These are phyloP conservation scores for Angomonas deanei DNA, from an alignment of 208 protist species.

Conservation along the genomic window DNA sequence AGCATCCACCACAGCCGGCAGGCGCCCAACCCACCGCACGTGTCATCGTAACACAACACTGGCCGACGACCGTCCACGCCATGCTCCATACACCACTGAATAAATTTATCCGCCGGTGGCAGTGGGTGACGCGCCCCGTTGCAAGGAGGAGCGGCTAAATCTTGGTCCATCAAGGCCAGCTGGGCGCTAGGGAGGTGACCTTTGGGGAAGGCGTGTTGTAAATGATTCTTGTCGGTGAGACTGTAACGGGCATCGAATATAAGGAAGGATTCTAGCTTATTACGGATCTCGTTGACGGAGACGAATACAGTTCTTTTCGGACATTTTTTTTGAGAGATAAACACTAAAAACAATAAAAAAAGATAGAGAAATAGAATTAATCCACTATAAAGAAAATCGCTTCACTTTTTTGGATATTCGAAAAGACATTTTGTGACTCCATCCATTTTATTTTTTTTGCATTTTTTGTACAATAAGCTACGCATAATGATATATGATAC, in stretches of 20 bases:
- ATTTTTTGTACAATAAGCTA: too few species aligned
- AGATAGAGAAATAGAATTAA: slow-evolving; percentile 4
- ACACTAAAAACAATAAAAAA: slow-evolving; percentile 1
- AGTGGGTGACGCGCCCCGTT: slow-evolving; percentile 49
- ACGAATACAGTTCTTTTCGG: slow-evolving; percentile 56
- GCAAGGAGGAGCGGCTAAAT: slow-evolving; percentile 23
- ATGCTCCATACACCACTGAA: slow-evolving; percentile 50
- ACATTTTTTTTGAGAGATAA: slow-evolving; percentile 8
- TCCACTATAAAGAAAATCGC: too few species aligned
- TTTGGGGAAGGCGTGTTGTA: slow-evolving; percentile 38
- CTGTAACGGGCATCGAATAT: slow-evolving; percentile 65
- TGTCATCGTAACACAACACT: slow-evolving; percentile 84
- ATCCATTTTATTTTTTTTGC: too few species aligned
- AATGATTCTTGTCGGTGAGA: slow-evolving; percentile 13
- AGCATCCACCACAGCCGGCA: slow-evolving; percentile 90
- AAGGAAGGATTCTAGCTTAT: slow-evolving; percentile 26
- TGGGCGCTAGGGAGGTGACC: slow-evolving; percentile 39
- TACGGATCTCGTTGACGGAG: slow-evolving; percentile 29
- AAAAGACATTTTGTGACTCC: too few species aligned
- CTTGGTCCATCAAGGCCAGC: slow-evolving; percentile 47
- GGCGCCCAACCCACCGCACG: slow-evolving; percentile 62
- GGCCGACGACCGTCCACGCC: slow-evolving; percentile 32
- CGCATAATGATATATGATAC: slow-evolving; percentile 2
- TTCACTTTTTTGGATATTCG: too few species aligned
- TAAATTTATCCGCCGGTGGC: slow-evolving; percentile 37